Base-by-base conservation (phyloP, 2,329 filamentous ascomycete genomes). In the Penicillium hordei region DNA sequence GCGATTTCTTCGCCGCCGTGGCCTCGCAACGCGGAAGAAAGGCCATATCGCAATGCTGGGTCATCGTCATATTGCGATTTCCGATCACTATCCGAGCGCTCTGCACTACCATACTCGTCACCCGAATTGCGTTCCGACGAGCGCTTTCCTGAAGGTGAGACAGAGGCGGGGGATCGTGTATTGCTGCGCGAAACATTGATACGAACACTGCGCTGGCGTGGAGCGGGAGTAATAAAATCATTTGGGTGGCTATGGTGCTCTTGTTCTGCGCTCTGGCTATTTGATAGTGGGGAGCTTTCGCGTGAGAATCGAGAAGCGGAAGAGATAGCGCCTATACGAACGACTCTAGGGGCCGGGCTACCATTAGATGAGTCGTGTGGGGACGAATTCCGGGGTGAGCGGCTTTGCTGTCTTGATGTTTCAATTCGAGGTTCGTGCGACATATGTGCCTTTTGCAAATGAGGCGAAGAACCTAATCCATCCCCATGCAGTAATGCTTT, bases 401-500 rank as follows among this genome's bases (percentile, higher is more conserved):
- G 71, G 60, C 70, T 71, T 52, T 68, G 67, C 51, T 70, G 72
- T 55, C 70, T 68, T 21, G 65, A 67, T 10, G 63, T 61, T n/a
- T 61, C 68, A 33, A 60, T 61, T 15, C 63, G 67, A 49, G 67
- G 67, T 25, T 68, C 64, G 55, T 63, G 66, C 64, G 58, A 67
- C 9, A 62, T 52, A 45, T 65, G 60, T 57, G 63, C 52, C 63
- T 68, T 63, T 63, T 76, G 60, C 48, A 71, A 48, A 67, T 73
- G 61, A 9, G 84, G 82, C 4, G 78, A 82, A 49, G 84, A 85
- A 25, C 75, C 65, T 45, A 77, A 69, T 25, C 72, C 78, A 63
- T 82, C 81, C 60, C 80, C 79, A 51, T 81, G 81, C 52, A 97
- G 82, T 17, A 97, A 81, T 21, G 91, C 93, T 71, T 94, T 93